Evolutionary conservation across 805 yeast genomes (phyloP), one percentile per base, ranked within the genome.

Genomic region (Kregervanrija fluxuum): DNA sequence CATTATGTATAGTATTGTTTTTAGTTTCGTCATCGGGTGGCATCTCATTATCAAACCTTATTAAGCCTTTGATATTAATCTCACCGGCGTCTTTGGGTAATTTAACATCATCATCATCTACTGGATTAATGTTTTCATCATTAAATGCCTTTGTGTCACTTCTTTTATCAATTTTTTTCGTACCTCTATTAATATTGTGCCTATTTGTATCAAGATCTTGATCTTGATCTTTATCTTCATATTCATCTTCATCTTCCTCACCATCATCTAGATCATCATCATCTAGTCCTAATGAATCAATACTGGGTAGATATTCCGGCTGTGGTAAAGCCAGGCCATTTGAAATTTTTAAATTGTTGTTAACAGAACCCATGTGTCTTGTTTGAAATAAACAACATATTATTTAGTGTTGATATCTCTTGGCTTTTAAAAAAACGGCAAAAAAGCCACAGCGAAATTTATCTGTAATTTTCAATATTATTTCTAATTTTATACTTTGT

Each of bases 1-100:
- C 54, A 43, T 63, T 63, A 38, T 50, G 43, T 22, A 54, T 39
- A 0, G 67, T 63, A 43, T 63, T 63, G 15, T 55, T 47, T 39
- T 54, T 47, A 1, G 66, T 57, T 35, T 56, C 64, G 2, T 49
- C 50, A 38, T 59, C 62, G 3, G 49, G 51, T 4, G 49, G 55
- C 15, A 54, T 46, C 17, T 54, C 59, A 4, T 50, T 46, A 35
- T 53, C 60, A 11, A 43, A 45, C 12, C 32, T 42, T 22, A 51
- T 35, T 37, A 43, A 42, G 2, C 51, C 51, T 10, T 41, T 39
- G 3, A 50, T 48, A 12, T 49, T 42, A 30, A 51, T 44, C 35
- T 49, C 41, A 8, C 48, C 49, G 11, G 43, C 37, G 22, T 50
- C 53, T 28, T 51, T 46, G 5, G 52, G 48, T 17, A 52, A 33